Evolutionary conservation across 495 filamentous ascomycete genomes (phyloP).

Genomic region (Aspergillus sparsus): DNA sequence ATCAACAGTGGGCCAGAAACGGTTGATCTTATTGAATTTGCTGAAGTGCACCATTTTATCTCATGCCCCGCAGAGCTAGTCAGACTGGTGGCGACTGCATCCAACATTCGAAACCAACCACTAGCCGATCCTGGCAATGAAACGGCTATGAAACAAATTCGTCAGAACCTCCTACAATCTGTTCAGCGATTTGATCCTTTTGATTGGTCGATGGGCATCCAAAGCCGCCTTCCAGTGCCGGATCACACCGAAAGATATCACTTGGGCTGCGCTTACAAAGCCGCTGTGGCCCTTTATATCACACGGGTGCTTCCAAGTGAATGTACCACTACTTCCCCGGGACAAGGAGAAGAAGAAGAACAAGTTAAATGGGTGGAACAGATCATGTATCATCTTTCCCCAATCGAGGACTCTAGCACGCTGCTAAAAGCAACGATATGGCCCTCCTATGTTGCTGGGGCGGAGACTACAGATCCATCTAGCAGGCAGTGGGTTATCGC

Average conservation of each 20-base stretch:
- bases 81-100: too few species aligned
- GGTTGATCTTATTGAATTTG: too few species aligned
- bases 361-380: background rate
- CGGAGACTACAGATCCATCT: background rate
- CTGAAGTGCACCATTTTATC: too few species aligned
- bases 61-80: too few species aligned
- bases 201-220: background rate
- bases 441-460: background rate
- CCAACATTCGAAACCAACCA: too few species aligned
- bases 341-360: background rate
- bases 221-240: background rate
- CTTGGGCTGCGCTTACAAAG: background rate
- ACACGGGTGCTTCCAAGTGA: background rate
- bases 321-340: background rate
- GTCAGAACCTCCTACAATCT: background rate
- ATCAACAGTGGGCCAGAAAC: too few species aligned
- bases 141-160: background rate
- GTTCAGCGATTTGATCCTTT: background rate
- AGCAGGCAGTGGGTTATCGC: background rate
- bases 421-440: background rate
- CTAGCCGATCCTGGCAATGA: too few species aligned
- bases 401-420: background rate
- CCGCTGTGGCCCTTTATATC: background rate
- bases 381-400: background rate
- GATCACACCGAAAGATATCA: background rate